Percentiles rank a stretch among this genome's conserved stretches.
These are phyloP conservation scores for Globisporangium orthogonon DNA, from an alignment of 352 stramenopile species.

Conservation along the genomic window DNA sequence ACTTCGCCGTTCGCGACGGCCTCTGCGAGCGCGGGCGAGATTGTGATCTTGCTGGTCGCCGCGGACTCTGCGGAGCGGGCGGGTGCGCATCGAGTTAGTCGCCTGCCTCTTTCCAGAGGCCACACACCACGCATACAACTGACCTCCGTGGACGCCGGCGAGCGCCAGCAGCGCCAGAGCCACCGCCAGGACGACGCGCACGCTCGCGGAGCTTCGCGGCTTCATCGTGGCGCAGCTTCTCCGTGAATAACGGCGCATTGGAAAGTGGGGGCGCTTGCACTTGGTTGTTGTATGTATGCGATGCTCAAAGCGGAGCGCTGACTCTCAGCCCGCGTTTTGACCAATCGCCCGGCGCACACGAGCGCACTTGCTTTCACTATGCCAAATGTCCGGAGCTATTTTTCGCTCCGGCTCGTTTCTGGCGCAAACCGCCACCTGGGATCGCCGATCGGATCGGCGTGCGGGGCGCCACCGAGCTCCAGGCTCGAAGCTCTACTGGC, in stretches of 20 bases:
- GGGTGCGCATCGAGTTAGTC: neutral
- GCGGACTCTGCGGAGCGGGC: neutral
- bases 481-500: no score
- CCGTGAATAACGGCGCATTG: neutral
- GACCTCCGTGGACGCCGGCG: constrained; percentile 3
- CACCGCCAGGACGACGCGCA: constrained; percentile 1
- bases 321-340: neutral
- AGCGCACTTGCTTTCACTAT: no score
- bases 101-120: neutral
- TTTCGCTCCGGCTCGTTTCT: constrained; percentile 1
- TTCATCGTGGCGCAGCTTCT: neutral
- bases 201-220: neutral
- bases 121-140: neutral
- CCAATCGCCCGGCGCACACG: no score
- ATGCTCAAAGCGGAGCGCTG: neutral
- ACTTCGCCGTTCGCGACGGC: constrained; percentile 11
- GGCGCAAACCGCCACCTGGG: no score
- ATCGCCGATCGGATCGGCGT: no score
- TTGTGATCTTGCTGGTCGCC: constrained; percentile 10
- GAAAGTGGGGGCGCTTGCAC: neutral
- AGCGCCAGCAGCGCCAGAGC: constrained; percentile 1
- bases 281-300: constrained; percentile 2
- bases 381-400: no score
- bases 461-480: no score
- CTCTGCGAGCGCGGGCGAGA: constrained; percentile 8